phyloP scores from a whole-genome alignment of 495 filamentous ascomycete species.

The Penicillium parvum region DNA sequence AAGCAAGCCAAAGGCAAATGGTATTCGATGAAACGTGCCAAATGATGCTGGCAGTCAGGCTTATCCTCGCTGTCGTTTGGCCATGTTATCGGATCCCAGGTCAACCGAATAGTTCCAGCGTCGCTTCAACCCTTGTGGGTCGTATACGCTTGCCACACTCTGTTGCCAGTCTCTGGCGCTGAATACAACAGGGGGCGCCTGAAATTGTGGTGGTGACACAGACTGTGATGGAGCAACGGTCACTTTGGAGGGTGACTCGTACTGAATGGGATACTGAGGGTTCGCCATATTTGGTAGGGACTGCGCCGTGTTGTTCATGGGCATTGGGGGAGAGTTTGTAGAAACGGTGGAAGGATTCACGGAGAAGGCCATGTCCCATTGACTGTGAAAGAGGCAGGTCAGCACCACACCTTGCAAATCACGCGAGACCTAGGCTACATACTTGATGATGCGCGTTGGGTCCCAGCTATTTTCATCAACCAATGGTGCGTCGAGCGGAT shows the following conservation, averaged over 20 bases:
- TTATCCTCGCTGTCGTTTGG: slow-evolving; percentile 36
- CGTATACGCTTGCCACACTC: slow-evolving; percentile 84
- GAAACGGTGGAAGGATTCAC: slow-evolving; percentile 48
- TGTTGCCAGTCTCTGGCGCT: slow-evolving; percentile 97
- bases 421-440: too few relatives aligned
- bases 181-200: slow-evolving; percentile 62
- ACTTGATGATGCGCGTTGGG: slow-evolving; percentile 91
- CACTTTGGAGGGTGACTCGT: slow-evolving; percentile 32
- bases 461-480: slow-evolving; percentile 79
- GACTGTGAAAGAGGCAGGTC: slow-evolving; percentile 46
- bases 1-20: neutral
- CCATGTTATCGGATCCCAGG: slow-evolving; percentile 24
- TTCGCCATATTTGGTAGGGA: slow-evolving; percentile 25
- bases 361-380: slow-evolving; percentile 91
- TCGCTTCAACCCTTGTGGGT: slow-evolving; percentile 68
- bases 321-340: slow-evolving; percentile 47
- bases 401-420: too few relatives aligned
- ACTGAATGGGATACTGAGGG: slow-evolving; percentile 38
- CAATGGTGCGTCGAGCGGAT: slow-evolving; percentile 51
- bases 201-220: slow-evolving; percentile 52
- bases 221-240: slow-evolving; percentile 39
- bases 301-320: slow-evolving; percentile 30
- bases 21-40: neutral
- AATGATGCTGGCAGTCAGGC: neutral
- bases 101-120: slow-evolving; percentile 56